Evolutionary conservation across 2,329 filamentous ascomycete species (phyloP).

Genomic region (Exophiala lecanii-corni): DNA sequence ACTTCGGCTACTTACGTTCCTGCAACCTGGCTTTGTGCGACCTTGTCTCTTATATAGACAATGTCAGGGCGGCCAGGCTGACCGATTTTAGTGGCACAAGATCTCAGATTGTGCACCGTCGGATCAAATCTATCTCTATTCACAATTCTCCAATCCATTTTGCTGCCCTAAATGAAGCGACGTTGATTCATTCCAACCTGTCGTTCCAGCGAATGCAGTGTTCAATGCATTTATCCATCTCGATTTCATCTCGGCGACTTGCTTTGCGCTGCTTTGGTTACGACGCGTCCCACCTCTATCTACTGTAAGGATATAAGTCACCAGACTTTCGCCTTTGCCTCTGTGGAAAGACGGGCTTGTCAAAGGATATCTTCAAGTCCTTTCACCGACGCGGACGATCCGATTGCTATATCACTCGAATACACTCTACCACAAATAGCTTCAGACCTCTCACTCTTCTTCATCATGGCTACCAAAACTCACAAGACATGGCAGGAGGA

Average conservation of each 20-base stretch:
- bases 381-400: too few relatives aligned
- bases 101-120: constrained; percentile 24
- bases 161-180: constrained; percentile 23
- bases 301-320: constrained; percentile 15
- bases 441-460: too few relatives aligned
- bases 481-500: constrained; percentile 48
- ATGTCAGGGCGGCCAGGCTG: constrained; percentile 18
- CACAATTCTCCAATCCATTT: constrained; percentile 9
- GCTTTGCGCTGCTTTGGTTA: constrained; percentile 5
- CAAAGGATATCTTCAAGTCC: too few relatives aligned
- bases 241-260: constrained; percentile 12
- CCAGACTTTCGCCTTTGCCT: not conserved
- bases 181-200: constrained; percentile 12
- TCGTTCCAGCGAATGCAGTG: constrained; percentile 16
- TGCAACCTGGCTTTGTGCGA: constrained; percentile 9
- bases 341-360: too few relatives aligned
- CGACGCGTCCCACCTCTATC: constrained; percentile 5
- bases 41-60: constrained; percentile 18
- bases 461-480: constrained; percentile 23
- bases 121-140: constrained; percentile 11
- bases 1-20: constrained; percentile 13
- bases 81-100: constrained; percentile 23
- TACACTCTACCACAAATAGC: too few relatives aligned
- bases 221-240: constrained; percentile 21
- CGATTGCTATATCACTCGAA: too few relatives aligned